Conservation (phyloP, 139 green algal genomes). For the Zygnema circumcarinatum region DNA sequence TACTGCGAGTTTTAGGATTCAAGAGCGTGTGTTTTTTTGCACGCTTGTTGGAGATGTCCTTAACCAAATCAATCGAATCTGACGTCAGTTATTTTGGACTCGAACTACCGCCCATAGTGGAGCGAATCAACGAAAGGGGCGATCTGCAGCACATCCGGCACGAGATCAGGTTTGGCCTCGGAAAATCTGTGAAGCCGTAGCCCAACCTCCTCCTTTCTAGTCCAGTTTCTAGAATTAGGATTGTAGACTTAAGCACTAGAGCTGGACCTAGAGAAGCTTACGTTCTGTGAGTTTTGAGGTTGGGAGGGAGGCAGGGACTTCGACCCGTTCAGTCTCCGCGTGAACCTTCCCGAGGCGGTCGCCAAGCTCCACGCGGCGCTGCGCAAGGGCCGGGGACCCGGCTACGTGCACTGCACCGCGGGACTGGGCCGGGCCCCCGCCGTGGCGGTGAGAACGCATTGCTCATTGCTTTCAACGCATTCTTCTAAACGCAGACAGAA, state of each 20-base stretch:
- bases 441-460: constrained; percentile 70
- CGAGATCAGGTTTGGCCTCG: constrained; percentile 63
- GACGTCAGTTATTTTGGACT: constrained; percentile 52
- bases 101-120: constrained; percentile 17
- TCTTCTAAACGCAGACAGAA: background rate
- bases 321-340: constrained; percentile 83
- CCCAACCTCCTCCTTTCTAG: background rate
- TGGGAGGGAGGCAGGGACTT: constrained; percentile 90
- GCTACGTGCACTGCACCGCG: constrained; percentile 96
- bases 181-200: background rate
- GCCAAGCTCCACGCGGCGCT: constrained; percentile 38
- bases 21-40: too few relatives aligned
- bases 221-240: background rate
- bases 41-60: too few relatives aligned
- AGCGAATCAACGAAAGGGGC: constrained; percentile 66
- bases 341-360: constrained; percentile 45
- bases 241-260: background rate
- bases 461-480: background rate
- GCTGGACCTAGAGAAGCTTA: too few relatives aligned
- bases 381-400: constrained; percentile 50
- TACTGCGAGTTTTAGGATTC: too few relatives aligned
- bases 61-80: background rate
- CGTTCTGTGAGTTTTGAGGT: too few relatives aligned
- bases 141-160: constrained; percentile 78
- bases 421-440: constrained; percentile 89